A percentile compares a stretch with the other conserved stretches of the same genome.
phyloP scores from a whole-genome alignment of 129 eudicot genomes.

The Kitagawia praeruptora region DNA sequence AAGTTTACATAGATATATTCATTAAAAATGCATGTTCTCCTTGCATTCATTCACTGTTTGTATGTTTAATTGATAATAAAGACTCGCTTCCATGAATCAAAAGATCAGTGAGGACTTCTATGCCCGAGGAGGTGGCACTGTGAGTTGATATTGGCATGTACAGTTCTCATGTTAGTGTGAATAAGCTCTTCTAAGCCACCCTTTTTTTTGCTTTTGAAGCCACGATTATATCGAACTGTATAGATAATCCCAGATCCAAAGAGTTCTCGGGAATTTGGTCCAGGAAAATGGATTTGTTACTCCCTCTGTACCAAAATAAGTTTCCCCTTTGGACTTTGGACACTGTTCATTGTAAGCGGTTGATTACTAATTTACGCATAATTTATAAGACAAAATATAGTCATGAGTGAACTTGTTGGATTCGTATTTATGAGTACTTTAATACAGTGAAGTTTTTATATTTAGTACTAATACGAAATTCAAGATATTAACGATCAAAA shows the following conservation, averaged over 20 bases:
- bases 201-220: neutral
- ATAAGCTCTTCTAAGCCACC: neutral
- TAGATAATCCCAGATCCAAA: constrained; percentile 51
- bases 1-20: neutral
- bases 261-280: constrained; percentile 59
- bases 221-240: neutral
- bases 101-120: constrained; percentile 87
- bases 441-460: too few species aligned
- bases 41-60: neutral
- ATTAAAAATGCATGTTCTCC: neutral
- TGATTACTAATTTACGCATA: too few species aligned
- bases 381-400: too few species aligned
- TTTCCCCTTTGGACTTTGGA: too few species aligned
- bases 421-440: too few species aligned
- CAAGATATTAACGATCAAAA: too few species aligned
- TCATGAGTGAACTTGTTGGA: too few species aligned
- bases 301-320: too few species aligned
- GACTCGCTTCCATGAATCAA: constrained; percentile 78
- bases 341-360: too few species aligned
- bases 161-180: neutral
- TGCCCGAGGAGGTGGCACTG: constrained; percentile 97
- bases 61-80: constrained; percentile 42
- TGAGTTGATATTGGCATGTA: constrained; percentile 28
- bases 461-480: too few species aligned
- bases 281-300: constrained; percentile 54